These are phyloP conservation scores for Dictyophora rubrovolvata DNA, from an alignment of 768 basidiomycete genomes.

Conservation along the genomic window DNA sequence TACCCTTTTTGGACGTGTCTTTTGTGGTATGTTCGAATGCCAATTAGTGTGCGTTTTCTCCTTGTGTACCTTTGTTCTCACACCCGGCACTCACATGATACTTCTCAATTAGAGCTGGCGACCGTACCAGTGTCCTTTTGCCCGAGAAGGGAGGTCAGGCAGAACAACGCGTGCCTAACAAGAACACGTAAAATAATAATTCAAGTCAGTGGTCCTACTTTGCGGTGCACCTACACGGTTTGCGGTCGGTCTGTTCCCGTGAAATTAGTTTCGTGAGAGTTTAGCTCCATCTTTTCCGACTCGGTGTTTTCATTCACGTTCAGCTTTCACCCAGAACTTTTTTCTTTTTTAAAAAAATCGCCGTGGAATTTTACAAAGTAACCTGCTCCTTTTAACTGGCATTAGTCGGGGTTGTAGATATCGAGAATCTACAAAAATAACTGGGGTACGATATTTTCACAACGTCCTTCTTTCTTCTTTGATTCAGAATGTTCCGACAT, in stretches of 20 bases:
- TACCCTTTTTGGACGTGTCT: background rate
- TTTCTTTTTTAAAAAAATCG: background rate
- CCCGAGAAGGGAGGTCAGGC: no score
- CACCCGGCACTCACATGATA: background rate
- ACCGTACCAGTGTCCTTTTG: no score
- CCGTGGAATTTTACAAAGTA: background rate
- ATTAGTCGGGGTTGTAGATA: no score
- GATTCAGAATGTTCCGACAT: background rate
- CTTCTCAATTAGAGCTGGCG: no score
- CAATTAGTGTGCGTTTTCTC: no score
- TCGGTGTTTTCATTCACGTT: background rate
- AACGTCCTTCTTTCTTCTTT: background rate
- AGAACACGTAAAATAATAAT: background rate
- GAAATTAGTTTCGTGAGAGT: background rate
- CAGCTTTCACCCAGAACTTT: background rate
- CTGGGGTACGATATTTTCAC: background rate
- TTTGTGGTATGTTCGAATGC: no score
- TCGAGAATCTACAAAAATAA: no score
- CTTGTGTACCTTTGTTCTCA: background rate
- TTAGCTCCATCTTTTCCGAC: background rate
- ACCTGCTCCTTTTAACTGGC: no score
- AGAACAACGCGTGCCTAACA: background rate
- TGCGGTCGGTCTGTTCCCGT: background rate
- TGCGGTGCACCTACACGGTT: no score
- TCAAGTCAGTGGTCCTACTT: no score